Evolutionary conservation across 805 yeast species (phyloP), one percentile per base, ranked within the genome.

Genomic region (Lachancea kluyveri): DNA sequence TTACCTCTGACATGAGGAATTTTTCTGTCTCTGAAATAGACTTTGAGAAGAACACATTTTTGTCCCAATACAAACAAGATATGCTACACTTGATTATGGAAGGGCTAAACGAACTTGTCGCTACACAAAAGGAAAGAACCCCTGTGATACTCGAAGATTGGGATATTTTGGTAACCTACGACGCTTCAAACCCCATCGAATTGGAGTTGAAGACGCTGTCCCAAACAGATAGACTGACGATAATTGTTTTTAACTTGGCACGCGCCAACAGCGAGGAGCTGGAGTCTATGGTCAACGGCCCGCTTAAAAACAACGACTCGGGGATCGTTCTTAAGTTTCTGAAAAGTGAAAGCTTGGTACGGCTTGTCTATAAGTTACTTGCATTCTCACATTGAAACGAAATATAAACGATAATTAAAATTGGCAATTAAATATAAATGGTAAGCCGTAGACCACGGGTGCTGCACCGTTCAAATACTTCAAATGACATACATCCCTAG

Each of bases 381-480:
- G 35, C 36, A n/a, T 36, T 29, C 16, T 35, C 29, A 28, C 14
- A 16, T 21, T 8, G 11, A 20, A 14, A 17, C n/a, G 6, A 28
- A 20, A 11, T n/a, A 23, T 13, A 17, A 16, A 17, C 27, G 22
- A 24, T 29, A 28, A 10, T 23, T 25, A 60, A 41, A 16, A 35
- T 40, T 31, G 79, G 57, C 33, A n/a, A n/a, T 10, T 22, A 19
- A 47, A 43, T 5, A 33, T 32, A 24, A 50, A 32, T 17, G 97
- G 97, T 25, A 92, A 52, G 0, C 98, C 98, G 53, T 88, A 90
- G 2, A 88, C 65, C 0, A 92, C 79, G 0, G 96, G 95, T 0
- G 98, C 95, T 1, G 94, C 83, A 0, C 96, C 97, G 50, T 92
- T 92, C 41, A 90, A 62, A 48, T 72, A 86, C 33, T 63, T 72